Percentiles rank a stretch among this genome's conserved stretches.
Evolutionary conservation across 306 rosid genomes (phyloP).

Genomic region (Quercus engelmannii): DNA sequence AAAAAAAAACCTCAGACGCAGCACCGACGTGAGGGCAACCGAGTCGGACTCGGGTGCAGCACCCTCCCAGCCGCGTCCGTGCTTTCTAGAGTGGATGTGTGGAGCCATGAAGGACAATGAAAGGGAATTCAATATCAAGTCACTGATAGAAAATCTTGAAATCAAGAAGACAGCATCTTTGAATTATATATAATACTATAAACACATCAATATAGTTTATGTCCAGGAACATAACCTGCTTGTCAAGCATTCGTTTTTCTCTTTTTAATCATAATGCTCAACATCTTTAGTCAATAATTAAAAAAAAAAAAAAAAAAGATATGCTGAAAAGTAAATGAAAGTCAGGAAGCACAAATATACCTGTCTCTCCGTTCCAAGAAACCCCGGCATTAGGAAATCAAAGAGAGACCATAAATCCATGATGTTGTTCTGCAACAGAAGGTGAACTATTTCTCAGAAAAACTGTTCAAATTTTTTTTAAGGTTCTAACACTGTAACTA

Average conservation of each 20-base stretch:
- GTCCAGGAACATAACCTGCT: background rate
- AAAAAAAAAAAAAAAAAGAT: background rate
- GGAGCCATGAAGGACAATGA: background rate
- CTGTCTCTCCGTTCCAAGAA: slow-evolving; percentile 99
- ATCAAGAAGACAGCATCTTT: background rate
- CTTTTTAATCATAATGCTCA: background rate
- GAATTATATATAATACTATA: background rate
- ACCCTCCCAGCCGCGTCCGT: too few relatives aligned
- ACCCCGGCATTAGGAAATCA: slow-evolving; percentile 98
- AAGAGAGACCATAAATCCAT: slow-evolving; percentile 99
- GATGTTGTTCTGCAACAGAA: slow-evolving; percentile 80
- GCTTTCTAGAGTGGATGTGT: background rate
- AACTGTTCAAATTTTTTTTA: background rate
- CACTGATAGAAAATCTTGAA: background rate
- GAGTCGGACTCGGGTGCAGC: too few relatives aligned
- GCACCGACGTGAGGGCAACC: too few relatives aligned
- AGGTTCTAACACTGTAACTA: slow-evolving; percentile 23
- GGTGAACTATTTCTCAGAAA: slow-evolving; percentile 20
- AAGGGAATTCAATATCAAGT: background rate
- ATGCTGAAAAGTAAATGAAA: background rate
- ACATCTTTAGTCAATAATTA: background rate
- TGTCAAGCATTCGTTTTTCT: background rate
- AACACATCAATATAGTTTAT: background rate
- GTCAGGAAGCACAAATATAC: slow-evolving; percentile 31
- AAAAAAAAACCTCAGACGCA: too few relatives aligned